phyloP scores from a whole-genome alignment of 2,329 filamentous ascomycete species.

The Fusarium sp. region DNA sequence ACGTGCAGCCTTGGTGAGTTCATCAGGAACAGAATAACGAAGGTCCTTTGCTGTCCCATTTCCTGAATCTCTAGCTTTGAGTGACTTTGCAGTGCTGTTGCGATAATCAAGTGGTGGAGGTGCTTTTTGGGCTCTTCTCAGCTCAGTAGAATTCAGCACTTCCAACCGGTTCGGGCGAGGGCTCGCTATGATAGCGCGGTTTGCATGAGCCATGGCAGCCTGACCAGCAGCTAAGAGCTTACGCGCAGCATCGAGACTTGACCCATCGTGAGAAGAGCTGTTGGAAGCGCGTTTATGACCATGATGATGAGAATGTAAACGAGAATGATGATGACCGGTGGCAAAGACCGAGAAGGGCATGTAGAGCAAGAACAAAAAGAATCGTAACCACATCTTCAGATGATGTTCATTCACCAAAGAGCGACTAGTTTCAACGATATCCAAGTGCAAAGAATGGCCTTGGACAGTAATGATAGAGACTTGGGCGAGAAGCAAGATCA shows the following conservation, averaged over 20 bases:
- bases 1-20: conserved; percentile 17
- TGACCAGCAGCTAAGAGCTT: conserved; percentile 6
- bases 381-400: conserved; percentile 1
- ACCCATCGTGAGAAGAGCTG: conserved; percentile 6
- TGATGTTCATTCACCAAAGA: neutral
- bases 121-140: conserved; percentile 7
- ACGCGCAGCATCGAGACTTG: neutral
- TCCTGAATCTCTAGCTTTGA: conserved; percentile 2
- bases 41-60: neutral
- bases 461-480: neutral
- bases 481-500: neutral
- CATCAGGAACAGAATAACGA: conserved; percentile 12
- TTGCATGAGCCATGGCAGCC: conserved; percentile 14
- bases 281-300: conserved; percentile 7
- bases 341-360: conserved; percentile 8
- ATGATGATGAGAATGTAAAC: conserved; percentile 5
- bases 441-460: conserved; percentile 1
- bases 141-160: conserved; percentile 14
- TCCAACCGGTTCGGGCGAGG: conserved; percentile 11
- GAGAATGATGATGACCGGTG: conserved; percentile 4
- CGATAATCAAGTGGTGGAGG: conserved; percentile 12
- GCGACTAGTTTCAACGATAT: conserved; percentile 3
- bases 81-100: conserved; percentile 6
- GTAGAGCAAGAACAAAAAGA: conserved; percentile 8
- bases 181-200: conserved; percentile 11